A percentile compares a stretch with the other conserved stretches of the same genome.
Evolutionary conservation across 1,139 yeast genomes (phyloP).

Genomic region (Candida mesenterica): DNA sequence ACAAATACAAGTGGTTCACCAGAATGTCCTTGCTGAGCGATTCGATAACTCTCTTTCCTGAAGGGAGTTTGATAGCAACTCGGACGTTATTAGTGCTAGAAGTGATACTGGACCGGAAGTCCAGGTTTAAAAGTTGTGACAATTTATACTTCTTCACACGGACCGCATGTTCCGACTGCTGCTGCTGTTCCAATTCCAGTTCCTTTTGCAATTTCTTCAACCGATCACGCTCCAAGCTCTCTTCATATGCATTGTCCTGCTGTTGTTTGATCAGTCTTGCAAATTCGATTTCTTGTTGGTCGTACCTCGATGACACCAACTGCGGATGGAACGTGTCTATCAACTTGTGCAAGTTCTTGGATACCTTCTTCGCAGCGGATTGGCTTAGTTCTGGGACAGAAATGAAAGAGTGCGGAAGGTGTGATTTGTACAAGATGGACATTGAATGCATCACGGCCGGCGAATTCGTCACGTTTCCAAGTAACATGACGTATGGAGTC

Average conservation of each 20-base stretch:
- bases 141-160: conserved; percentile 4
- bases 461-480: conserved; percentile 51
- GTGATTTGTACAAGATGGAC: conserved; percentile 49
- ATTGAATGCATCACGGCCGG: conserved; percentile 52
- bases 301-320: conserved; percentile 47
- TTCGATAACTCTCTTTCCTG: conserved; percentile 64
- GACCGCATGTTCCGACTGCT: conserved; percentile 1
- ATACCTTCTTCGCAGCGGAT: conserved; percentile 26
- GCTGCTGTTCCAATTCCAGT: conserved; percentile 10
- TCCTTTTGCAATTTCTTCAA: conserved; percentile 34
- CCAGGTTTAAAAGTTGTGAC: conserved; percentile 3
- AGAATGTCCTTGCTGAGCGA: conserved; percentile 49
- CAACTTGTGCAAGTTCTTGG: conserved; percentile 33
- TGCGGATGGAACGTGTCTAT: conserved; percentile 51
- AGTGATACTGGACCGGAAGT: conserved; percentile 3
- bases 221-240: conserved; percentile 48
- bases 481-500: conserved; percentile 46
- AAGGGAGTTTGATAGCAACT: conserved; percentile 42
- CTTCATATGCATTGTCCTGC: conserved; percentile 56
- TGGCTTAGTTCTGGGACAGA: conserved; percentile 18
- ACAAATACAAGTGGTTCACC: conserved; percentile 62
- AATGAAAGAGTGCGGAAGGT: conserved; percentile 26
- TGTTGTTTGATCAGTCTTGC: conserved; percentile 51
- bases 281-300: conserved; percentile 52
- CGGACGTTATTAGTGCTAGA: conserved; percentile 12